phyloP scores from a whole-genome alignment of 306 rosid genomes.

The Medicago arabica region DNA sequence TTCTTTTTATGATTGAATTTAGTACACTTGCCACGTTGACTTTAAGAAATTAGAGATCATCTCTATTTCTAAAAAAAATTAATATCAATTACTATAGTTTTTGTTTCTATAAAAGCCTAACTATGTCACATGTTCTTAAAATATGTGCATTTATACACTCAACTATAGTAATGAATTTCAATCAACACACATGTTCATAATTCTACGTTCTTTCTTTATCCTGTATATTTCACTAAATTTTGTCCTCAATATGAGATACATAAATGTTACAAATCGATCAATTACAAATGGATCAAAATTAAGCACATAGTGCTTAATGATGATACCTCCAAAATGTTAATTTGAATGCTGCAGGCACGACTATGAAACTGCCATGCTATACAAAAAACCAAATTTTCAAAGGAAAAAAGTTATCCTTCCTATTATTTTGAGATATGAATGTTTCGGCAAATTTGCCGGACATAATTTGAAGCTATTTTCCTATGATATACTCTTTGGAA shows the following conservation, averaged over 20 bases:
- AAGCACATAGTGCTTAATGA: conserved; percentile 42
- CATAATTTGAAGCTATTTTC: conserved; percentile 44
- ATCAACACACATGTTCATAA: background rate
- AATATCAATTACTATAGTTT: too few relatives aligned
- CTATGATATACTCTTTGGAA: conserved; percentile 47
- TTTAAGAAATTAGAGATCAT: too few relatives aligned
- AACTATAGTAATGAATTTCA: background rate
- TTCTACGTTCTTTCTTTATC: conserved; percentile 21
- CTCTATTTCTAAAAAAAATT: too few relatives aligned
- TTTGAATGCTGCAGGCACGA: conserved; percentile 41
- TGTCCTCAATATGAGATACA: conserved; percentile 34
- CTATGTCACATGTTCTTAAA: background rate
- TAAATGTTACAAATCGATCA: conserved; percentile 47
- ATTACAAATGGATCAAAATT: conserved; percentile 49
- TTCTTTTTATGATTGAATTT: too few relatives aligned
- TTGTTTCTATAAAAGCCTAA: too few relatives aligned
- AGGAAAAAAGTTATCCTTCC: conserved; percentile 50
- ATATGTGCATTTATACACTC: background rate
- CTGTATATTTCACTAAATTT: background rate
- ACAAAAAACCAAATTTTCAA: conserved; percentile 43
- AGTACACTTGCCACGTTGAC: too few relatives aligned
- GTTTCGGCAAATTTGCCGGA: conserved; percentile 31
- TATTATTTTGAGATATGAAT: conserved; percentile 57
- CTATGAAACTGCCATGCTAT: conserved; percentile 49
- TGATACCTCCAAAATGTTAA: conserved; percentile 35